A percentile compares a stretch with the other conserved stretches of the same genome.
These are phyloP conservation scores for Claviceps pusilla DNA, from an alignment of 2,329 filamentous ascomycete species.

Conservation along the genomic window DNA sequence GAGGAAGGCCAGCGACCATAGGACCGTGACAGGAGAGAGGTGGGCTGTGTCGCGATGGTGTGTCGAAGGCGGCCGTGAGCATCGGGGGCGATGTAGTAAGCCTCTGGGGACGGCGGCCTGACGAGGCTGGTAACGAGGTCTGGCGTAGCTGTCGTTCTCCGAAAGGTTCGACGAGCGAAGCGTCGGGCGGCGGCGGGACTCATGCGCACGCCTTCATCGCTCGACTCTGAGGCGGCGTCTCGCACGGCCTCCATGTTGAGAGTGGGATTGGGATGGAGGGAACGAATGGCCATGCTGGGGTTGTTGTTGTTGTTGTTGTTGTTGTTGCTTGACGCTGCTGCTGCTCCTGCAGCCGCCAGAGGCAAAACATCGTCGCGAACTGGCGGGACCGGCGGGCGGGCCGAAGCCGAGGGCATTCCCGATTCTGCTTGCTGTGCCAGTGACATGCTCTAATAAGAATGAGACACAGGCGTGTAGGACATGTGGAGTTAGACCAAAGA, in stretches of 20 bases:
- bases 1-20: constrained; percentile 10
- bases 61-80: constrained; percentile 12
- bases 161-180: constrained; percentile 21
- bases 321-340: background rate
- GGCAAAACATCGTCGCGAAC: background rate
- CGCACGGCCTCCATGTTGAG: constrained; percentile 1
- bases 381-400: background rate
- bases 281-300: background rate
- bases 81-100: constrained; percentile 17
- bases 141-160: constrained; percentile 21
- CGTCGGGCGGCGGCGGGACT: constrained; percentile 21
- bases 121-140: constrained; percentile 26
- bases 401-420: background rate
- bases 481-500: background rate
- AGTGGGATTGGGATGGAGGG: background rate
- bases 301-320: background rate
- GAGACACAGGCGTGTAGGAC: background rate
- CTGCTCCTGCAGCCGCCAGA: background rate
- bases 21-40: constrained; percentile 2
- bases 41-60: constrained; percentile 7
- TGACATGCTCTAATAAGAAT: constrained; percentile 2
- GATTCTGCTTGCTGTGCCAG: background rate
- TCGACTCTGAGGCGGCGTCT: constrained; percentile 19
- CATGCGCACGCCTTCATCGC: constrained; percentile 21
- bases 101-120: constrained; percentile 23